Evolutionary conservation across 2,329 filamentous ascomycete species (phyloP), one percentile per base, ranked within the genome.

Genomic region (Fusarium sp.): DNA sequence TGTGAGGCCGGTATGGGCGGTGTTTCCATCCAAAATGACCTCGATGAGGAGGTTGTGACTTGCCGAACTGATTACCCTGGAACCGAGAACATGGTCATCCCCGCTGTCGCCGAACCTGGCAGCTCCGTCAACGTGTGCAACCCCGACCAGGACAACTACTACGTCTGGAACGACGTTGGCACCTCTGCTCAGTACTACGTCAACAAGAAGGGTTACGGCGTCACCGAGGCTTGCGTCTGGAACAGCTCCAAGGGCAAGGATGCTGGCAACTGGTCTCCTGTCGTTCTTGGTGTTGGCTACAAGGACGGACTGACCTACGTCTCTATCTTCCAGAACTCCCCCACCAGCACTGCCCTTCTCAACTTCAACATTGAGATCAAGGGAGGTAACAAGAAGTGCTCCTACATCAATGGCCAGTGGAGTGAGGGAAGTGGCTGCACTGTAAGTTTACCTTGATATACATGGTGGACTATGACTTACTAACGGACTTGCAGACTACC

Each of bases 11-110:
- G 94, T 65, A 85, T 87, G 48, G 88, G 89, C 39, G 87, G 90
- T 69, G 87, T 97, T 70, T 83, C 84, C 61, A 87, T 97, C 62
- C 76, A 90, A 78, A 99, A 97, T 85, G 88, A 90, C 55, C 84
- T 97, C 33, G 75, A 79, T 48, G 76, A 87, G 36, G 81, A 86
- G 41, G 90, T 92, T 27, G 86, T 91, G 42, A 87, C 97, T 72
- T 99, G 96, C 88, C 93, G 93, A 79, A 98, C 96, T 69, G 94
- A 97, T 79, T 99, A 99, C 81, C 96, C 96, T 65, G 95, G 94
- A 76, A 94, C 89, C 60, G 96, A 99, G 83, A 85, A 85, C 73
- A 95, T 97, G 89, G 92, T 91, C 54, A 86, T 98, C 60, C 92
- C 95, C 43, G 82, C 94, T 45, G 80, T 88, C 58, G 84, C 90